Percentiles rank a stretch among this genome's conserved stretches.
Evolutionary conservation across 257 asterid genomes (phyloP).

Genomic region (Datura wrightii): DNA sequence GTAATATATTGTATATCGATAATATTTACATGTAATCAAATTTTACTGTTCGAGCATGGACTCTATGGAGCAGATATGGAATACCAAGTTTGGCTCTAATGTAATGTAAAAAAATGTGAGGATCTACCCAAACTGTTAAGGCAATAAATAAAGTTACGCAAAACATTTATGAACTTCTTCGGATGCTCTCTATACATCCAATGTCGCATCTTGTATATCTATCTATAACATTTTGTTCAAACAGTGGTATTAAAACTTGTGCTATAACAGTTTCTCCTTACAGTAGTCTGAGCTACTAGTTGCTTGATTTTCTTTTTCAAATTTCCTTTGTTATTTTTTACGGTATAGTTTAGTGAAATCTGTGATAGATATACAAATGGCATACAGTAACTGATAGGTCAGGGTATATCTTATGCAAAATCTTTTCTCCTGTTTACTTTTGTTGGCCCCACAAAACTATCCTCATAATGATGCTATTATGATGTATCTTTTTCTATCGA

Average conservation of each 20-base stretch:
- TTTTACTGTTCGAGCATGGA: background rate
- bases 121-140: background rate
- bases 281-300: background rate
- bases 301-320: background rate
- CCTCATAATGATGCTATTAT: conserved; percentile 18
- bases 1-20: background rate
- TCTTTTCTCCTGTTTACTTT: conserved; percentile 10
- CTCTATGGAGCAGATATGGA: background rate
- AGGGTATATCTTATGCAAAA: background rate
- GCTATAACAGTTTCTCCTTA: background rate
- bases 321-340: background rate
- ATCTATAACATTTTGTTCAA: background rate
- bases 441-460: background rate
- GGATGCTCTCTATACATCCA: background rate
- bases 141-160: background rate
- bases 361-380: background rate
- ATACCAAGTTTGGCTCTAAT: background rate
- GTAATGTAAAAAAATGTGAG: background rate
- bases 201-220: background rate
- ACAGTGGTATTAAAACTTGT: background rate
- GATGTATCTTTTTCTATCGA: background rate
- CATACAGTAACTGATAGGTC: conserved; percentile 6
- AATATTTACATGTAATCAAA: conserved; percentile 1
- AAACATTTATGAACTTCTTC: conserved; percentile 14
- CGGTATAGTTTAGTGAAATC: conserved; percentile 3